A percentile compares a stretch with the other conserved stretches of the same genome.
These are phyloP conservation scores for Xylaria arbuscula DNA, from an alignment of 2,329 filamentous ascomycete species.

Conservation along the genomic window DNA sequence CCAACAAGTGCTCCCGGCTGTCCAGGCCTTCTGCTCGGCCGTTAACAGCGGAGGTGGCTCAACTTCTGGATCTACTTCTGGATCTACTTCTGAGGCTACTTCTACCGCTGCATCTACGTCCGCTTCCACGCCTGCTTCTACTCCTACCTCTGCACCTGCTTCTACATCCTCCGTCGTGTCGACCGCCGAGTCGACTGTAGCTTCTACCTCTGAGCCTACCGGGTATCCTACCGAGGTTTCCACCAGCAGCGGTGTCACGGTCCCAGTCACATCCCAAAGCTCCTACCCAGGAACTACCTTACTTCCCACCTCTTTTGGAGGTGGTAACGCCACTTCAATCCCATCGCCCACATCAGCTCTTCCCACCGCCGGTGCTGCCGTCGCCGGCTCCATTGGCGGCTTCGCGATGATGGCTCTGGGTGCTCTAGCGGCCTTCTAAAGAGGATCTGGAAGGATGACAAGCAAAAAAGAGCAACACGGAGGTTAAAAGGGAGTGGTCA, in stretches of 20 bases:
- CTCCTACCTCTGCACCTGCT: conserved; percentile 15
- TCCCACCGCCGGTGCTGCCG: conserved; percentile 35
- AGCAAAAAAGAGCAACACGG: neutral
- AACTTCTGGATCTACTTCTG: conserved; percentile 15
- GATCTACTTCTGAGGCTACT: conserved; percentile 9
- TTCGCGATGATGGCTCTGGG: conserved; percentile 40
- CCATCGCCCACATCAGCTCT: conserved; percentile 17
- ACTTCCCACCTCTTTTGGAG: conserved; percentile 1
- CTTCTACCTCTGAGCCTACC: conserved; percentile 12
- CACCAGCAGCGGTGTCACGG: conserved; percentile 5
- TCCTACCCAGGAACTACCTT: conserved; percentile 13
- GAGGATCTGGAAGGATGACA: neutral
- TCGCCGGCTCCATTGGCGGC: conserved; percentile 33
- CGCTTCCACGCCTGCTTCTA: conserved; percentile 7
- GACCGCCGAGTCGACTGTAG: conserved; percentile 5
- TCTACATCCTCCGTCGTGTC: neutral
- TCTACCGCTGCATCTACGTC: conserved; percentile 16
- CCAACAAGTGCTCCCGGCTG: conserved; percentile 43
- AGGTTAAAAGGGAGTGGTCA: neutral
- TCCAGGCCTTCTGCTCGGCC: conserved; percentile 41
- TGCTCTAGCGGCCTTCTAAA: conserved; percentile 33
- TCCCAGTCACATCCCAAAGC: conserved; percentile 11
- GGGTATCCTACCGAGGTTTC: neutral
- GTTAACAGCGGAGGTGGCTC: conserved; percentile 34
- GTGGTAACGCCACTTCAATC: conserved; percentile 27